Evolutionary conservation across 345 rosid species (phyloP).

Genomic region (Sonneratia caseolaris): DNA sequence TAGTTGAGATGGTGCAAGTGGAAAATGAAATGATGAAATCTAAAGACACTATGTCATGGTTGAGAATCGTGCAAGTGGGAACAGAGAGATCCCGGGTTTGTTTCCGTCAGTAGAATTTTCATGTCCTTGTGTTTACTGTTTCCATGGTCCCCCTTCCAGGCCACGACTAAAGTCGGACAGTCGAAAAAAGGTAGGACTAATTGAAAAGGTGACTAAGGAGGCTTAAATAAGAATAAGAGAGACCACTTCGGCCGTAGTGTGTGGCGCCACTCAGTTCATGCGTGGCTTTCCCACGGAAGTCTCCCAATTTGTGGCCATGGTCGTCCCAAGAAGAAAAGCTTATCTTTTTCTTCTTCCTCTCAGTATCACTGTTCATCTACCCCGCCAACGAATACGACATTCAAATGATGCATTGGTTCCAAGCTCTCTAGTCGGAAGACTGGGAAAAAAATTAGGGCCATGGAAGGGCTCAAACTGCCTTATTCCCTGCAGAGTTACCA

Average conservation of each 20-base stretch:
- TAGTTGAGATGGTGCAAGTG: neutral
- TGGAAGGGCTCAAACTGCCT: slow-evolving; percentile 37
- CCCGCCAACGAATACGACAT: neutral
- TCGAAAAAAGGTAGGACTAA: neutral
- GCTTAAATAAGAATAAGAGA: neutral
- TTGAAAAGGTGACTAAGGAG: neutral
- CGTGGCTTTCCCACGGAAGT: neutral
- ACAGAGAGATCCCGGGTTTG: too few relatives aligned
- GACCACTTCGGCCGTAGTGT: neutral
- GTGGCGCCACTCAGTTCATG: neutral
- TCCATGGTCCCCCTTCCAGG: too few relatives aligned
- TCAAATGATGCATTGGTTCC: neutral
- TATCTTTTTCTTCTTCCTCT: slow-evolving; percentile 8
- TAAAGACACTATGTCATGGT: too few relatives aligned
- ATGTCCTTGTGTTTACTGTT: too few relatives aligned
- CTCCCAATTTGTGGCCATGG: neutral
- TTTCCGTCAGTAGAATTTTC: too few relatives aligned
- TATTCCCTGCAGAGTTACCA: slow-evolving; percentile 20
- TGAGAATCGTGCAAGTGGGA: neutral
- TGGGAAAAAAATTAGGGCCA: slow-evolving; percentile 11
- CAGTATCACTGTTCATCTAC: neutral
- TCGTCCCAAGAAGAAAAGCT: neutral
- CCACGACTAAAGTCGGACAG: too few relatives aligned
- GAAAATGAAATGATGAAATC: too few relatives aligned
- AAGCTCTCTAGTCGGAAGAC: neutral